Base-by-base conservation (phyloP, 169 alveolate genomes). In the Plasmodium vivax region DNA sequence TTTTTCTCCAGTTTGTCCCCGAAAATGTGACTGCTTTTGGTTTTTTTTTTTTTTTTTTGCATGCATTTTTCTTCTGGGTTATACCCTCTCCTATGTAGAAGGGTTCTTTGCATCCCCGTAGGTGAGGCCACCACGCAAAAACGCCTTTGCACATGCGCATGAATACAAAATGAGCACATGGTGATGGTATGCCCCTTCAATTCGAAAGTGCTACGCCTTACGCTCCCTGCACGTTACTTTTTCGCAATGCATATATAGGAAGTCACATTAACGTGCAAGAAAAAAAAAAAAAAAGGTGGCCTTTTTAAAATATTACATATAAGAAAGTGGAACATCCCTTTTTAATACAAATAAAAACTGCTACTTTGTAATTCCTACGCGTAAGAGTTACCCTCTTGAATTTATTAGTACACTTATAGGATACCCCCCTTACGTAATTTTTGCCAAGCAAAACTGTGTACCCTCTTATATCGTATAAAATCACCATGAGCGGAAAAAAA, bases 401-500 rank as follows among this genome's bases (percentile, higher is more conserved):
- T 8, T 68, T 23, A 68, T 68, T 27, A 68, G 77, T 30, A 68
- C 27, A 68, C 38, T 23, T 4, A 27, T 27, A 27, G 41, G 77
- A 3, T 68, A 2, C 12, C 41, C 77, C 77, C 38, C 12, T 27
- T 23, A 68, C 14, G 77, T 68, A 68, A 30, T 23, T 68, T 68
- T 30, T 68, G 12, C 32, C 43, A 30, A 27, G 30, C 32, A 19
- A 68, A 23, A n/a, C 32, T 38, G 10, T 68, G 10, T 68, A 68
- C 43, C 43, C 14, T 23, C 38, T 23, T 2, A 68, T 62, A 36
- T 30, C 14, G 16, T 10, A 16, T 10, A 32, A 54, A 58, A 16
- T 30, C 43, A 85, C 38, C n/a, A 87, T 87, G 93, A 87, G 93
- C 72, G 81, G 62, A 79, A 87, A 87, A 87, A 87, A 87, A 87